phyloP scores from a whole-genome alignment of 805 yeast genomes.

The Cyberlindnera veronae region DNA sequence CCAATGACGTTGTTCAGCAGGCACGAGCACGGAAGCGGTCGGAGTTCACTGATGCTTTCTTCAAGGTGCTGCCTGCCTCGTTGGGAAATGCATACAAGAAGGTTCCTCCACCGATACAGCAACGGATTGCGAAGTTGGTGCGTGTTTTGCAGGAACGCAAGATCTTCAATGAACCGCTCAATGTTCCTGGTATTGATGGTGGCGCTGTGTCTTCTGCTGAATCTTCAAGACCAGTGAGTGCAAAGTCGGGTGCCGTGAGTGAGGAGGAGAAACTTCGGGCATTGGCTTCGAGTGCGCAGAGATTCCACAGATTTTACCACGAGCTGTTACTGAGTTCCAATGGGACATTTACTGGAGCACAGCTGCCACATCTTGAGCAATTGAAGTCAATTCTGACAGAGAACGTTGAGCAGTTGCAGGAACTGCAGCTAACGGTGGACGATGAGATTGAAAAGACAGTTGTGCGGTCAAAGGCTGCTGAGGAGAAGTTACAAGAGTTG shows the following conservation, averaged over 20 bases:
- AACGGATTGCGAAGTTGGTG: conserved; percentile 46
- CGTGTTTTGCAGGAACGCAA: conserved; percentile 56
- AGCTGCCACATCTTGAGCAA: conserved; percentile 7
- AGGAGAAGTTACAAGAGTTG: conserved; percentile 16
- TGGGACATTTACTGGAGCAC: conserved; percentile 16
- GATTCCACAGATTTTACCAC: conserved; percentile 23
- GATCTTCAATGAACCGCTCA: conserved; percentile 33
- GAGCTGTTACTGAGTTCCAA: conserved; percentile 17
- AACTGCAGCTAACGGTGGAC: conserved; percentile 14
- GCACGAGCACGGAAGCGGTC: conserved; percentile 58
- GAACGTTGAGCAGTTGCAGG: conserved; percentile 18
- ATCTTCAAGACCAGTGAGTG: not conserved
- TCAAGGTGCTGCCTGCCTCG: conserved; percentile 42
- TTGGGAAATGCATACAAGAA: conserved; percentile 29
- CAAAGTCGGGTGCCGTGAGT: too few species aligned
- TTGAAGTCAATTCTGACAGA: conserved; percentile 13
- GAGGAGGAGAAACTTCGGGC: conserved; percentile 14
- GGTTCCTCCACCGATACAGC: conserved; percentile 18
- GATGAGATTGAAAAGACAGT: conserved; percentile 12
- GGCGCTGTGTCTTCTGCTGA: not conserved
- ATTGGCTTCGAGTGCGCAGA: conserved; percentile 10
- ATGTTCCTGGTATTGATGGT: conserved; percentile 9
- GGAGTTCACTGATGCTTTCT: conserved; percentile 58
- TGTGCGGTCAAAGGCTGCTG: conserved; percentile 10
- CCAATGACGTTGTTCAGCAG: conserved; percentile 81